Conservation (phyloP, 2,329 filamentous ascomycete genomes). For the Fusarium transvaalense region DNA sequence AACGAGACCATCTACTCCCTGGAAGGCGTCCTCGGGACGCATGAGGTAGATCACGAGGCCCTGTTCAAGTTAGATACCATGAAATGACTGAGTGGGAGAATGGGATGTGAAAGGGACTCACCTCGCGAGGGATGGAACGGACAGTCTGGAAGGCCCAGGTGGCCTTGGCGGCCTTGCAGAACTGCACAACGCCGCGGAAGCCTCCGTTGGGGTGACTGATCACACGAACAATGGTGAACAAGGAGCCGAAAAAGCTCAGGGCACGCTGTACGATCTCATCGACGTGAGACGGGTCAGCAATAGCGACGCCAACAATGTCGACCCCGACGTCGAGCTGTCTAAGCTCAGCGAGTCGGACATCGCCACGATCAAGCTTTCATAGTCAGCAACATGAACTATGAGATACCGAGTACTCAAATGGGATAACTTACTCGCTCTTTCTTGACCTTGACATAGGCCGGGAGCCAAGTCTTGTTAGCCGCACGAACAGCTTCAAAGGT, state of each 20-base stretch:
- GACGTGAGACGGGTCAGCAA: conserved; percentile 52
- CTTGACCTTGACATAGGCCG: conserved; percentile 43
- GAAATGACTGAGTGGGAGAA: not conserved
- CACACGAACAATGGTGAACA: conserved; percentile 65
- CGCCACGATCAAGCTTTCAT: conserved; percentile 6
- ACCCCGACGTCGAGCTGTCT: conserved; percentile 51
- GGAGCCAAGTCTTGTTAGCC: conserved; percentile 60
- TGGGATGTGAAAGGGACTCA: conserved; percentile 27
- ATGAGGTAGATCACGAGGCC: not conserved
- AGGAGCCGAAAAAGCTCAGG: conserved; percentile 62
- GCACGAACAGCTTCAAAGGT: conserved; percentile 61
- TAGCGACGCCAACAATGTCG: conserved; percentile 30
- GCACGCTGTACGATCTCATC: conserved; percentile 51
- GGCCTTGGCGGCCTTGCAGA: conserved; percentile 62
- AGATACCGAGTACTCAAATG: not conserved
- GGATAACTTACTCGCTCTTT: conserved; percentile 24
- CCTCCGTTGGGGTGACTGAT: conserved; percentile 57
- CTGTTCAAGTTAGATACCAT: conserved; percentile 23
- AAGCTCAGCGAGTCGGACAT: conserved; percentile 27
- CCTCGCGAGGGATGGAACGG: conserved; percentile 44
- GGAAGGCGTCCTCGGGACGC: not conserved
- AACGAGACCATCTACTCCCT: conserved; percentile 6
- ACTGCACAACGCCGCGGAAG: conserved; percentile 65
- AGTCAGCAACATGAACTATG: not conserved
- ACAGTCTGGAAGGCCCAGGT: conserved; percentile 56